These are phyloP conservation scores for Corymbia citriodora DNA, from an alignment of 441 rosid genomes.

Conservation along the genomic window DNA sequence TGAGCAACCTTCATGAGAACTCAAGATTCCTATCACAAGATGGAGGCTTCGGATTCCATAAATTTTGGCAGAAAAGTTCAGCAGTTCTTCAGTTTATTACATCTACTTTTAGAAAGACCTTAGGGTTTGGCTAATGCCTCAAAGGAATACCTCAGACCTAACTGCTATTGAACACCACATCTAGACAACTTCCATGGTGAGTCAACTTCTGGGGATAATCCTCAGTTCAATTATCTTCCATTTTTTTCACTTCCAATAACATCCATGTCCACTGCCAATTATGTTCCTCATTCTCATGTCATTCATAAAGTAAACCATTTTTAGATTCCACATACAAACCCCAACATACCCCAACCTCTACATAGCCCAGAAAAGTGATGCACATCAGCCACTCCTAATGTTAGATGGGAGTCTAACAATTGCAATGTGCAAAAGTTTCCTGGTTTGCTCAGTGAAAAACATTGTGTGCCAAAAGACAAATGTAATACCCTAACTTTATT, in stretches of 20 bases:
- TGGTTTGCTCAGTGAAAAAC: neutral
- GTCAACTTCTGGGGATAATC: neutral
- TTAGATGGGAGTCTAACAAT: neutral
- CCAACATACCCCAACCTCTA: neutral
- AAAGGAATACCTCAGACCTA: neutral
- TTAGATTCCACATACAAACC: neutral
- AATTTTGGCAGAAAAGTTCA: neutral
- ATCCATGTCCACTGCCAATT: neutral
- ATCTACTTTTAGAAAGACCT: neutral
- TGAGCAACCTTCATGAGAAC: neutral
- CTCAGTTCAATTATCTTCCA: neutral
- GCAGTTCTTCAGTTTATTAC: neutral
- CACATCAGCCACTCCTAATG: neutral
- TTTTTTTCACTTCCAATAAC: neutral
- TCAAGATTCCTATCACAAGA: neutral
- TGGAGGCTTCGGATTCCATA: neutral
- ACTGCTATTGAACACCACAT: neutral
- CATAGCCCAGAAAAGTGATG: neutral
- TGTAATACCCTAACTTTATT: neutral
- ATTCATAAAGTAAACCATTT: neutral
- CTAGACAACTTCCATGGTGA: neutral
- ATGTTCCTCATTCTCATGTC: neutral
- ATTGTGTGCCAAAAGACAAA: neutral
- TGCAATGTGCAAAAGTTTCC: neutral
- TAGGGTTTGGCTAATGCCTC: neutral